phyloP scores from a whole-genome alignment of 1,139 yeast species.

The Diutina catenulata region DNA sequence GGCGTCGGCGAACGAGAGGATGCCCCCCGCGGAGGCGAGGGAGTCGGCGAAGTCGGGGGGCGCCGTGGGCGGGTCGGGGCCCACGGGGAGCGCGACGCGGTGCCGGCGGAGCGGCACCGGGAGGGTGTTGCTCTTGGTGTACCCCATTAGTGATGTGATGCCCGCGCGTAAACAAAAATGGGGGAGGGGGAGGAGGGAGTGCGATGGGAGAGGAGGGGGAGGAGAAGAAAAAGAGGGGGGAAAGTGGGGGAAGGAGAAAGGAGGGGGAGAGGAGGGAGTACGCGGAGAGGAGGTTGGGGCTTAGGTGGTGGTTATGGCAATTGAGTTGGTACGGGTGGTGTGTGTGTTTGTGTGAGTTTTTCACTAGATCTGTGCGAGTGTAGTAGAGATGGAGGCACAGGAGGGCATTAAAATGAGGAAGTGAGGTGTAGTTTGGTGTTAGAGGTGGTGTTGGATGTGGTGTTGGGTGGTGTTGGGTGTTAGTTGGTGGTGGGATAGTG shows the following conservation, averaged over 20 bases:
- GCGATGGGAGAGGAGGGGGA: neutral
- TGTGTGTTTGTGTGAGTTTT: no score
- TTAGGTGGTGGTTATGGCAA: neutral
- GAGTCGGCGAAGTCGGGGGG: neutral
- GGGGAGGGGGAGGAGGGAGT: no score
- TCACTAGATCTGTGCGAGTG: no score
- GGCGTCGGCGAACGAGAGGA: no score
- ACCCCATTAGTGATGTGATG: conserved; percentile 5
- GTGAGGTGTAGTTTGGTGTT: no score
- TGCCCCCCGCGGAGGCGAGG: conserved; percentile 1
- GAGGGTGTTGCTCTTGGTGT: conserved; percentile 1
- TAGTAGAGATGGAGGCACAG: no score
- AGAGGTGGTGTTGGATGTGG: no score
- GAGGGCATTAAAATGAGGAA: no score
- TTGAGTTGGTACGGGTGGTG: no score
- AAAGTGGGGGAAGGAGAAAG: neutral
- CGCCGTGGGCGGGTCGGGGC: neutral
- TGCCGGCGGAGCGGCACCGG: neutral
- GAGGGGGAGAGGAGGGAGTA: neutral
- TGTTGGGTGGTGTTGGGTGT: no score
- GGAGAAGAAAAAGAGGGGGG: neutral
- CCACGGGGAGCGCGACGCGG: neutral
- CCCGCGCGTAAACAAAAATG: no score
- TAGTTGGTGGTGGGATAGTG: no score
- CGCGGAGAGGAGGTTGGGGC: neutral